These are phyloP conservation scores for Colletotrichum godetiae DNA, from an alignment of 2,329 filamentous ascomycete genomes.

Conservation along the genomic window DNA sequence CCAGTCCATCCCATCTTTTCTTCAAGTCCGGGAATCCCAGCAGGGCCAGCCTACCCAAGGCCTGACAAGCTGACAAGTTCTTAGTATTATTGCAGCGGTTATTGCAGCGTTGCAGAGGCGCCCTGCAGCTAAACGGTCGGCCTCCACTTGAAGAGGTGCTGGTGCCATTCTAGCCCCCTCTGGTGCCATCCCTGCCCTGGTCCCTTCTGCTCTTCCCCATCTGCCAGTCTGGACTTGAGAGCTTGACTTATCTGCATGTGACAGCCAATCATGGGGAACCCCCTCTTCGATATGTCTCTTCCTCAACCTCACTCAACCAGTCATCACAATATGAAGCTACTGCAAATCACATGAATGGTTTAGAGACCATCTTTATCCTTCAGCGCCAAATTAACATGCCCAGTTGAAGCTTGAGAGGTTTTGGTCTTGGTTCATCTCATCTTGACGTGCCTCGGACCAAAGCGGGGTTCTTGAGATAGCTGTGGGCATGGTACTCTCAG, in stretches of 20 bases:
- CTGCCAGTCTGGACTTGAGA: background rate
- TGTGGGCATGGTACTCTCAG: too few relatives aligned
- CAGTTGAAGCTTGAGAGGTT: background rate
- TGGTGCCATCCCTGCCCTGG: slow-evolving; percentile 28
- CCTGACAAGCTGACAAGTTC: background rate
- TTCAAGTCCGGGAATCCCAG: background rate
- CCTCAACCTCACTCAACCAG: slow-evolving; percentile 5
- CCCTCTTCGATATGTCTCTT: background rate
- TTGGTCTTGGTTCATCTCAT: background rate
- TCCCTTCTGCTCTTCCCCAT: slow-evolving; percentile 8
- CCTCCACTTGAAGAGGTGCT: slow-evolving; percentile 18
- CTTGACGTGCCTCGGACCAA: background rate
- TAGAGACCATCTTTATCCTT: background rate
- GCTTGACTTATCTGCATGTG: slow-evolving; percentile 27
- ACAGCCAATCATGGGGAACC: slow-evolving; percentile 24
- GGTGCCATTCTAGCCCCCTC: slow-evolving; percentile 11
- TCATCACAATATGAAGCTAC: background rate
- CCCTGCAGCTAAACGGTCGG: slow-evolving; percentile 19
- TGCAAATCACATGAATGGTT: slow-evolving; percentile 13
- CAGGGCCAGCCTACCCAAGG: background rate
- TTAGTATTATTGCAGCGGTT: slow-evolving; percentile 14
- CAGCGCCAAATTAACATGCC: background rate
- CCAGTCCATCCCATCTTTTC: background rate
- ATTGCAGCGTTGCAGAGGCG: slow-evolving; percentile 27
- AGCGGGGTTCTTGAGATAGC: background rate